Percentiles rank a stretch among this genome's conserved stretches.
phyloP scores from a whole-genome alignment of 2,329 filamentous ascomycete genomes.

The Blastomyces percursus region DNA sequence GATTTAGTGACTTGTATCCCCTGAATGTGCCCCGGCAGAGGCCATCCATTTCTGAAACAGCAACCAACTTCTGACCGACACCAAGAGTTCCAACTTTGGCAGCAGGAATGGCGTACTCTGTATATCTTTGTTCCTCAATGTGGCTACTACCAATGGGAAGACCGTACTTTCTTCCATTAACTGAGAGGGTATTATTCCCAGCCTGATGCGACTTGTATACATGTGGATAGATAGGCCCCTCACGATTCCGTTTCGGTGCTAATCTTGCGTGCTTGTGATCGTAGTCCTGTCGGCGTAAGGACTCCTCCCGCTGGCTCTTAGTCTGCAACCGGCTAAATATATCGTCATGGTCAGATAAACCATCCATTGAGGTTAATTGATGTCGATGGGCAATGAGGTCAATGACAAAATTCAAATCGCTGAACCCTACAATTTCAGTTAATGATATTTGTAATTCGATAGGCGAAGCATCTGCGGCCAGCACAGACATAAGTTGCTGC shows the following conservation, averaged over 20 bases:
- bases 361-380: conserved; percentile 47
- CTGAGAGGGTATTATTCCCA: conserved; percentile 77
- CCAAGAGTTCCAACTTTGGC: conserved; percentile 64
- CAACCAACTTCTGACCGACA: conserved; percentile 61
- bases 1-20: conserved; percentile 84
- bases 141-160: conserved; percentile 66
- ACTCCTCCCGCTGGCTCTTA: conserved; percentile 65
- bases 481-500: conserved; percentile 62
- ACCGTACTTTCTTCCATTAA: conserved; percentile 69
- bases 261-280: conserved; percentile 72
- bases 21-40: conserved; percentile 86
- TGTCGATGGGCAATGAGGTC: conserved; percentile 71
- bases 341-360: conserved; percentile 20
- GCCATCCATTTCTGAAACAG: conserved; percentile 74
- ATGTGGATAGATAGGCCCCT: conserved; percentile 75
- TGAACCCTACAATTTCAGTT: conserved; percentile 83
- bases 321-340: conserved; percentile 54
- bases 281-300: conserved; percentile 61
- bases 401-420: conserved; percentile 85
- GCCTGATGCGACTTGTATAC: conserved; percentile 77
- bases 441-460: conserved; percentile 86
- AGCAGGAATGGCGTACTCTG: conserved; percentile 81
- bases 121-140: conserved; percentile 65
- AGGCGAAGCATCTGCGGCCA: conserved; percentile 60
- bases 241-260: conserved; percentile 56